Evolutionary conservation across 768 basidiomycete genomes (phyloP).

Genomic region (Mrakia frigida): DNA sequence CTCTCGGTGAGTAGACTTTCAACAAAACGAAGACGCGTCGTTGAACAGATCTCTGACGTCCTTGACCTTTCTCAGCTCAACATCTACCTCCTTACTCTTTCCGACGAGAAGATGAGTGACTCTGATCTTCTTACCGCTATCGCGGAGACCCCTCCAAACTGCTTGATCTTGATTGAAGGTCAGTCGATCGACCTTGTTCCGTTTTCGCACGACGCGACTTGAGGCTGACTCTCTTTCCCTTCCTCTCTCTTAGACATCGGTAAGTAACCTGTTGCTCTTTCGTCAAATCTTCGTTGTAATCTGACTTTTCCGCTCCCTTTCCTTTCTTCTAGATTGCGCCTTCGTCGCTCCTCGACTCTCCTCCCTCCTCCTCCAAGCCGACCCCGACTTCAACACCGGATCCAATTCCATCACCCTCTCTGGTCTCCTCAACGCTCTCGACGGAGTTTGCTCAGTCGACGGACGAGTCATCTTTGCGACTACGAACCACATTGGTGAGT

Average conservation of each 20-base stretch:
- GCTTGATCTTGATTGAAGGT: too few relatives aligned
- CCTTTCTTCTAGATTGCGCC: slow-evolving; percentile 65
- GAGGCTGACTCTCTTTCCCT: not conserved
- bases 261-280: too few relatives aligned
- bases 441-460: slow-evolving; percentile 72
- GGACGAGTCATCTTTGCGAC: slow-evolving; percentile 75
- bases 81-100: slow-evolving; percentile 67
- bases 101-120: slow-evolving; percentile 60
- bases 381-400: not conserved
- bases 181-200: too few relatives aligned
- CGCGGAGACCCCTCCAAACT: not conserved
- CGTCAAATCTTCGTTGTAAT: too few relatives aligned
- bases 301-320: slow-evolving; percentile 51
- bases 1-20: slow-evolving; percentile 46
- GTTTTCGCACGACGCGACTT: not conserved
- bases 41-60: too few relatives aligned
- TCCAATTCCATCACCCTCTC: slow-evolving; percentile 55
- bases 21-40: too few relatives aligned
- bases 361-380: slow-evolving; percentile 28
- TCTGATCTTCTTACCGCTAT: slow-evolving; percentile 46
- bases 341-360: slow-evolving; percentile 49
- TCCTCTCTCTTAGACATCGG: not conserved
- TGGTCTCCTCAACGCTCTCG: slow-evolving; percentile 71
- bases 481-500: slow-evolving; percentile 40
- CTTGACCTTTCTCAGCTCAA: slow-evolving; percentile 45